Conservation (phyloP, 176 grass and related monocot species). For the Oryza nivara region DNA sequence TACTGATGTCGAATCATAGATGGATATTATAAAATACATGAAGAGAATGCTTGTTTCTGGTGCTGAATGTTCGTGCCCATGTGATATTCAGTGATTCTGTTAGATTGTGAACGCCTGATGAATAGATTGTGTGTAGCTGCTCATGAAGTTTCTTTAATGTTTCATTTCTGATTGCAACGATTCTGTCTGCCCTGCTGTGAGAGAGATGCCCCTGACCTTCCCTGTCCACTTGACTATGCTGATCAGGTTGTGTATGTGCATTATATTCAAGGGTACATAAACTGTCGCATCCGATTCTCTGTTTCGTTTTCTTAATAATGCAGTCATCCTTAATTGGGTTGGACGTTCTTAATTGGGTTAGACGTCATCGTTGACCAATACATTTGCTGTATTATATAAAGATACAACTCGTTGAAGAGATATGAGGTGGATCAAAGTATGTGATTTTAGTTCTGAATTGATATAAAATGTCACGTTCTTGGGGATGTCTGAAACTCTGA, state of each 20-base stretch:
- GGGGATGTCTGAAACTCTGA: background rate
- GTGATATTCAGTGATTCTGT: slow-evolving; percentile 8
- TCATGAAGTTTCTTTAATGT: background rate
- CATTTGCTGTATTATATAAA: background rate
- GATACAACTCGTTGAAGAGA: background rate
- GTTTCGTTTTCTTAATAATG: background rate
- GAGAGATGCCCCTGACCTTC: background rate
- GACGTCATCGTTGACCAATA: background rate
- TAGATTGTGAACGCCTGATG: slow-evolving; percentile 25
- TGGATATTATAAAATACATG: background rate
- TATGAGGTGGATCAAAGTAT: background rate
- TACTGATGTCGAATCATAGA: background rate
- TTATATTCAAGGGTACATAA: background rate
- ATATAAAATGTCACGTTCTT: background rate
- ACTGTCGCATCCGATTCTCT: background rate
- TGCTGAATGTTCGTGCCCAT: slow-evolving; percentile 25
- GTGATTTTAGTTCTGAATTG: background rate
- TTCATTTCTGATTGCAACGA: slow-evolving; percentile 26
- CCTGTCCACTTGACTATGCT: background rate
- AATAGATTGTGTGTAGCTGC: slow-evolving; percentile 28
- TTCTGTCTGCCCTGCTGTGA: slow-evolving; percentile 20
- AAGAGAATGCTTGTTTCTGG: background rate
- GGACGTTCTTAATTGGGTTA: background rate
- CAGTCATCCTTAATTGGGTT: background rate
- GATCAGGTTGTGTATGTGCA: background rate